Evolutionary conservation across 2,329 filamentous ascomycete species (phyloP).

Genomic region (Trichoderma sp.): DNA sequence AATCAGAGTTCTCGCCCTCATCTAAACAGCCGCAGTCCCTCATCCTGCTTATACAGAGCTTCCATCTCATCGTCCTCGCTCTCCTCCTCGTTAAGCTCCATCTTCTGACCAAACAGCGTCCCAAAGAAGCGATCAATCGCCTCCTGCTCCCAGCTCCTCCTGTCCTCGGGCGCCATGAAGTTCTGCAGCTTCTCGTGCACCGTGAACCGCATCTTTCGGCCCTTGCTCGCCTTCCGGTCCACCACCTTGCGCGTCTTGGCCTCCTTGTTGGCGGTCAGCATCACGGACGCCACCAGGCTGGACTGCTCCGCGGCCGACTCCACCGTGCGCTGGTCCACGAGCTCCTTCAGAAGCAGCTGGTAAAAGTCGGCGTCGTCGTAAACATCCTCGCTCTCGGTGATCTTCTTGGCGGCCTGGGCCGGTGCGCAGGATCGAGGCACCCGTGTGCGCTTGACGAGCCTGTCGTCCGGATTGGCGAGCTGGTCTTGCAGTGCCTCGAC

Average conservation of each 20-base stretch:
- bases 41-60: slow-evolving; percentile 56
- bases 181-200: slow-evolving; percentile 97
- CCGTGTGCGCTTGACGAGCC: slow-evolving; percentile 68
- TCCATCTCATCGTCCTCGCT: slow-evolving; percentile 55
- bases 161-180: slow-evolving; percentile 92
- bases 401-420: slow-evolving; percentile 61
- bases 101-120: slow-evolving; percentile 71
- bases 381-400: slow-evolving; percentile 62
- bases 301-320: slow-evolving; percentile 59
- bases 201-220: slow-evolving; percentile 88
- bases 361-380: slow-evolving; percentile 98
- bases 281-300: slow-evolving; percentile 55
- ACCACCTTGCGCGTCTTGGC: slow-evolving; percentile 81
- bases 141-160: slow-evolving; percentile 75
- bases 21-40: slow-evolving; percentile 57
- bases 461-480: slow-evolving; percentile 62
- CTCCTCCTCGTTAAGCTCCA: slow-evolving; percentile 64
- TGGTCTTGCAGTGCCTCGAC: slow-evolving; percentile 70
- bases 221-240: slow-evolving; percentile 93
- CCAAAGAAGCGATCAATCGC: slow-evolving; percentile 79
- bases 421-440: slow-evolving; percentile 78
- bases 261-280: slow-evolving; percentile 71
- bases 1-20: background rate
- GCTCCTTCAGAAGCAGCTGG: slow-evolving; percentile 85
- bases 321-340: slow-evolving; percentile 83